These are phyloP conservation scores for Ambrosia trifida DNA, from an alignment of 129 eudicot genomes.

Conservation along the genomic window DNA sequence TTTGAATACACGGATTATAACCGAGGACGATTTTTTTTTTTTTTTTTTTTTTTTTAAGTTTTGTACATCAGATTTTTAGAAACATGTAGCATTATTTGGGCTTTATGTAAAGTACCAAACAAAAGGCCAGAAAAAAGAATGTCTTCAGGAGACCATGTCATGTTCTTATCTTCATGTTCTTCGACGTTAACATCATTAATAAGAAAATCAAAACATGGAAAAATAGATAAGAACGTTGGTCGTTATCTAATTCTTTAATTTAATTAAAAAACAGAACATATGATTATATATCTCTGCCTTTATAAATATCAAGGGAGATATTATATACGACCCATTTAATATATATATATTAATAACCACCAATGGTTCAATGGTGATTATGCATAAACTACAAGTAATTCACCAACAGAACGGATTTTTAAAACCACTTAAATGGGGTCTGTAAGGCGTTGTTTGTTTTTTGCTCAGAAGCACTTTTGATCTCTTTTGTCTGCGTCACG, in stretches of 20 bases:
- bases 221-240: slow-evolving; percentile 12
- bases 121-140: neutral
- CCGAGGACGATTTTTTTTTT: neutral
- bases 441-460: too few species aligned
- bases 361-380: neutral
- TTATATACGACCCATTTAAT: neutral
- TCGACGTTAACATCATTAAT: slow-evolving; percentile 14
- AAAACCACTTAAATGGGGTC: too few species aligned
- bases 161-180: slow-evolving; percentile 17
- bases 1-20: neutral
- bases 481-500: too few species aligned
- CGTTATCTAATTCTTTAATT: neutral
- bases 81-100: neutral
- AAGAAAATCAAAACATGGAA: neutral
- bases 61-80: neutral
- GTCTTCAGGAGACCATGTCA: slow-evolving; percentile 19
- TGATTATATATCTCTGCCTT: neutral
- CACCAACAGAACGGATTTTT: neutral
- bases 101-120: neutral
- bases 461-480: too few species aligned
- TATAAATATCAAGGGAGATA: neutral
- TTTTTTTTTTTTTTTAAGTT: neutral
- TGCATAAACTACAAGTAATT: neutral
- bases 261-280: neutral
- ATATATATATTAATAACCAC: neutral